A percentile compares a stretch with the other conserved stretches of the same genome.
phyloP scores from a whole-genome alignment of 2,329 filamentous ascomycete species.

The Botrytis porri region DNA sequence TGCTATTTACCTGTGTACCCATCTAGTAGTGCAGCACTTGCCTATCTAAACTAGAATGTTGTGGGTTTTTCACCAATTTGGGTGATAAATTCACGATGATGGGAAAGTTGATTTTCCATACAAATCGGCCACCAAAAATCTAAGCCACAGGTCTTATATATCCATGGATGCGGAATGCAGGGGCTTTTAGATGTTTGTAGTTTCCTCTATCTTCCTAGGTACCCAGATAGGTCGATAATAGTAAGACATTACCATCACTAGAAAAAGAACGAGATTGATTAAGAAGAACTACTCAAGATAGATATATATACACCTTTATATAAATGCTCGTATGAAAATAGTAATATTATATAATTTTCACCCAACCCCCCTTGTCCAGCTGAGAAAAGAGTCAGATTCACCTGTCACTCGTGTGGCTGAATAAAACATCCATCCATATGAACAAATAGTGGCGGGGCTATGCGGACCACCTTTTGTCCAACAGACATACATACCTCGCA shows the following conservation, averaged over 20 bases:
- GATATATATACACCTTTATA: neutral
- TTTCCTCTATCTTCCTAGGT: neutral
- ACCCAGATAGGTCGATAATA: no score
- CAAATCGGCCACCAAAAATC: constrained; percentile 7
- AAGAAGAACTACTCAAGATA: no score
- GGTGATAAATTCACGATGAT: constrained; percentile 14
- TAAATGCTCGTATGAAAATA: neutral
- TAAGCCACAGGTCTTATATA: neutral
- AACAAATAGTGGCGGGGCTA: constrained; percentile 10
- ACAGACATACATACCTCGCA: neutral
- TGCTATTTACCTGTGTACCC: neutral
- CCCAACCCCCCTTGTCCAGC: constrained; percentile 1
- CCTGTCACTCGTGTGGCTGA: constrained; percentile 8
- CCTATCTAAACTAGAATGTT: neutral
- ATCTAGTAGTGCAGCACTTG: neutral
- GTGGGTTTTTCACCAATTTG: constrained; percentile 21
- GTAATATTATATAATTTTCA: neutral
- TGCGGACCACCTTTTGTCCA: constrained; percentile 7
- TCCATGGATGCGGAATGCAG: neutral
- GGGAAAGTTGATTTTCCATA: constrained; percentile 1
- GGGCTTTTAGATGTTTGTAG: neutral
- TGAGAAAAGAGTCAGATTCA: constrained; percentile 1
- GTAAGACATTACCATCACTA: no score
- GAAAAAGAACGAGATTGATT: no score
- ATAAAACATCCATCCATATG: neutral